Conservation (phyloP, 1,139 yeast genomes). For the Arxiozyma heterogenica region DNA sequence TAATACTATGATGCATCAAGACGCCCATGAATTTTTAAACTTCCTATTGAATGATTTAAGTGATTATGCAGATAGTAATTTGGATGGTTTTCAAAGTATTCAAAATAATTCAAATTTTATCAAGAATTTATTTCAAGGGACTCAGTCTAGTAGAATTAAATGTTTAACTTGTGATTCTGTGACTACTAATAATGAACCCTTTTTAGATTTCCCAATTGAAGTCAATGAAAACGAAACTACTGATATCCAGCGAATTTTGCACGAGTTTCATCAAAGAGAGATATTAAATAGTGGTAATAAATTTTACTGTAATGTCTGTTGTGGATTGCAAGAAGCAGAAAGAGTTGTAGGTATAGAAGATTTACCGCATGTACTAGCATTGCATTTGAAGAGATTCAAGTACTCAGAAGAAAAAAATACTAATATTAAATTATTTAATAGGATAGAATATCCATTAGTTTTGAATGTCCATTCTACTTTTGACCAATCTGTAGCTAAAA, state of each 20-base stretch:
- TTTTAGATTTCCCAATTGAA: constrained; percentile 80
- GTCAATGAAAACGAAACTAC: constrained; percentile 50
- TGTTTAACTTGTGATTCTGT: constrained; percentile 84
- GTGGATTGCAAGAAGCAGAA: constrained; percentile 89
- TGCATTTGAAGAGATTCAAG: constrained; percentile 85
- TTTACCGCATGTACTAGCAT: constrained; percentile 68
- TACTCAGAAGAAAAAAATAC: constrained; percentile 76
- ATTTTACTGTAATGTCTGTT: constrained; percentile 85
- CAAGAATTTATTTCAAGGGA: constrained; percentile 73
- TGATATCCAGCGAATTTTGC: constrained; percentile 65
- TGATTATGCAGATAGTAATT: constrained; percentile 42
- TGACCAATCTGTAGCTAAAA: constrained; percentile 36
- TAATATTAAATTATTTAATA: constrained; percentile 77
- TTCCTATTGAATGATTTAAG: constrained; percentile 74
- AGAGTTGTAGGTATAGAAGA: constrained; percentile 74
- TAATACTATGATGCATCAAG: constrained; percentile 92
- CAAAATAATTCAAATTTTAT: constrained; percentile 39
- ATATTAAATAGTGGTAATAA: constrained; percentile 80
- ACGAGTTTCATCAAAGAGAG: constrained; percentile 77
- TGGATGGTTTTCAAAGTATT: constrained; percentile 41
- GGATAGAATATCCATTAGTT: constrained; percentile 70
- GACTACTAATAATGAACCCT: constrained; percentile 76
- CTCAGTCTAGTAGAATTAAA: constrained; percentile 76
- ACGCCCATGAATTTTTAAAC: constrained; percentile 93
- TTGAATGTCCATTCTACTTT: constrained; percentile 73